phyloP scores from a whole-genome alignment of 2,329 filamentous ascomycete genomes.

The Penicillium sp. region DNA sequence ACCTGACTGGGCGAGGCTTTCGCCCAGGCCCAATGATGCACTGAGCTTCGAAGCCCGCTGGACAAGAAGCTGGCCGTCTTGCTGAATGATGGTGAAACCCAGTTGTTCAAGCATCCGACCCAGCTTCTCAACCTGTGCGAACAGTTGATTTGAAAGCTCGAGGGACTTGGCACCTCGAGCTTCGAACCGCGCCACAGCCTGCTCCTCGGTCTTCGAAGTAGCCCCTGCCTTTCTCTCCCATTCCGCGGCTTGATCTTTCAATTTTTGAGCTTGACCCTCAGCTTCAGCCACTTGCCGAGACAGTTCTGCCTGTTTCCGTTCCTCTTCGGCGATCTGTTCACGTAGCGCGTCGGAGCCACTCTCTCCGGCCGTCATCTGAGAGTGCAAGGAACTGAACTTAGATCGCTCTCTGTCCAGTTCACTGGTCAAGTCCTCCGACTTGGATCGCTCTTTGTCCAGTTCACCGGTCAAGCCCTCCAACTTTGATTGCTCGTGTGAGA shows the following conservation, averaged over 20 bases:
- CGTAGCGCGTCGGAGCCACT: conserved; percentile 77
- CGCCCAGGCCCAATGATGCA: conserved; percentile 35
- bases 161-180: conserved; percentile 70
- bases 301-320: conserved; percentile 65
- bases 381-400: conserved; percentile 66
- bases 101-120: conserved; percentile 79
- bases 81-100: conserved; percentile 75
- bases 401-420: conserved; percentile 64
- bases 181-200: conserved; percentile 58
- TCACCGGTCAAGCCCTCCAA: conserved; percentile 49
- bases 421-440: conserved; percentile 45
- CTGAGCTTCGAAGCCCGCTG: conserved; percentile 64
- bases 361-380: conserved; percentile 76
- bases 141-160: conserved; percentile 79
- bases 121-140: conserved; percentile 80
- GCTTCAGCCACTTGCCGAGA: conserved; percentile 69
- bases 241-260: conserved; percentile 72
- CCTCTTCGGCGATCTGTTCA: conserved; percentile 71
- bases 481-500: conserved; percentile 50
- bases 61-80: conserved; percentile 70
- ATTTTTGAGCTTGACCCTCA: conserved; percentile 70
- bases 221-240: conserved; percentile 59
- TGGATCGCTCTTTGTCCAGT: conserved; percentile 59
- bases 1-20: conserved; percentile 36
- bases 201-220: conserved; percentile 32